Base-by-base conservation (phyloP, 148 eudicot genomes). In the Vaccinium myrtillus region DNA sequence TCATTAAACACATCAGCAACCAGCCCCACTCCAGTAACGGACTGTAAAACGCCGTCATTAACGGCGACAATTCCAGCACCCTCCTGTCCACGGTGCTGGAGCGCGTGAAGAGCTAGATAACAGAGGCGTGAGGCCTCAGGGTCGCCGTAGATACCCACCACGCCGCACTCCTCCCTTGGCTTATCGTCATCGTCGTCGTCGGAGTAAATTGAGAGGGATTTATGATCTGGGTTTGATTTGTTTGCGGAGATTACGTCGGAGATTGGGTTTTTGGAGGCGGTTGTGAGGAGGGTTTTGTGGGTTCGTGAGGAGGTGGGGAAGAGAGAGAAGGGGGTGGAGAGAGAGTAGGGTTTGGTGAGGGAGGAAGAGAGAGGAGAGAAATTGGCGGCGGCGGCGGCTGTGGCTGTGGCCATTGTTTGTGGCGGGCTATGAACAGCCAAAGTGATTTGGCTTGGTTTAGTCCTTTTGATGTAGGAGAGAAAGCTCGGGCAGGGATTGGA, bases 31-130 rank as follows among this genome's bases (percentile, higher is more conserved):
- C 93, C 93, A 30, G 98, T 94, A 19, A 94, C 82, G 3, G 93
- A 90, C 18, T 92, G 90, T 10, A 93, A 78, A 14, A 93, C 86
- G 61, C 86, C 83, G 21, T 90, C 85, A 50, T 88, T 23, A 2
- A 89, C 93, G 1, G 94, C 55, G 8, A 93, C 98, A 4, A 93
- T 94, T 0, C 98, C 98, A 0, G 98, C 95, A 5, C 98, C 98
- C 55, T 94, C 98, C 49, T 94, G 98, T 0, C 98, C 98, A 1
- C 95, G 91, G 81, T 94, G 98, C 23, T 94, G 98, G 2, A 94
- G 92, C 0, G 98, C 98, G 67, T 94, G 98, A 4, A 94, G 88
- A 0, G 95, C 89, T 19, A 91, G 85, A 73, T 91, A 91, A 75
- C 91, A 89, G 63, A 91, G 85, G 19, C 93, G 85, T 30, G 93